Percentiles rank a stretch among this genome's conserved stretches.
Evolutionary conservation across 1,139 yeast species (phyloP).

Genomic region (Spathaspora sp.): DNA sequence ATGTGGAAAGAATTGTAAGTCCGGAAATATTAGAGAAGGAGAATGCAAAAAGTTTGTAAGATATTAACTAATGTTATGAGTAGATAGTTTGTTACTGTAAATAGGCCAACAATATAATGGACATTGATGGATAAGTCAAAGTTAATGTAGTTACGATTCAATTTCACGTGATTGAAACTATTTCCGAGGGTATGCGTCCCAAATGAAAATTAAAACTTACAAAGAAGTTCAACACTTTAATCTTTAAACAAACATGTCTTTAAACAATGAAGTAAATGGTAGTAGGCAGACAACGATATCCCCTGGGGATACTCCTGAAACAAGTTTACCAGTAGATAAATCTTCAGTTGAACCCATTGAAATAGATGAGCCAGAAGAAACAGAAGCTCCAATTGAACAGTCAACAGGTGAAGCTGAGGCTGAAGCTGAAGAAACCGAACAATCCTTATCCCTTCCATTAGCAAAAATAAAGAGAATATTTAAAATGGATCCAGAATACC

Average conservation of each 20-base stretch:
- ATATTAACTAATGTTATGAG: background rate
- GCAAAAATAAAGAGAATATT: slow-evolving; percentile 81
- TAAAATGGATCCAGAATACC: slow-evolving; percentile 81
- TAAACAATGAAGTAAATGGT: background rate
- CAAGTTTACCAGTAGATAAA: background rate
- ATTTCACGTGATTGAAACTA: too few species aligned
- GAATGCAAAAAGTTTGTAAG: background rate
- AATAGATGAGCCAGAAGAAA: slow-evolving; percentile 7
- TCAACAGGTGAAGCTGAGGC: slow-evolving; percentile 19
- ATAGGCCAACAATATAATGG: background rate
- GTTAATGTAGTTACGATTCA: background rate
- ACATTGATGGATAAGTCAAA: background rate
- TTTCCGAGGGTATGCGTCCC: slow-evolving; percentile 1
- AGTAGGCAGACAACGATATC: slow-evolving; percentile 2
- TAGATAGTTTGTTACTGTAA: slow-evolving; percentile 1
- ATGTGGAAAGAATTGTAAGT: slow-evolving; percentile 46
- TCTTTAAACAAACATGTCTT: background rate
- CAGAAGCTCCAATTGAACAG: slow-evolving; percentile 13
- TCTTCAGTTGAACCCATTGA: slow-evolving; percentile 10
- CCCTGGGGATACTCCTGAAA: background rate
- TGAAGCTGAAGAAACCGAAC: slow-evolving; percentile 20
- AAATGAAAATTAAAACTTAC: background rate
- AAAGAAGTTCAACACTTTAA: background rate
- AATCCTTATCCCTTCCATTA: slow-evolving; percentile 54
- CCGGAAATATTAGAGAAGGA: slow-evolving; percentile 17